phyloP scores from a whole-genome alignment of 805 yeast genomes.

The Candida lessepsii region DNA sequence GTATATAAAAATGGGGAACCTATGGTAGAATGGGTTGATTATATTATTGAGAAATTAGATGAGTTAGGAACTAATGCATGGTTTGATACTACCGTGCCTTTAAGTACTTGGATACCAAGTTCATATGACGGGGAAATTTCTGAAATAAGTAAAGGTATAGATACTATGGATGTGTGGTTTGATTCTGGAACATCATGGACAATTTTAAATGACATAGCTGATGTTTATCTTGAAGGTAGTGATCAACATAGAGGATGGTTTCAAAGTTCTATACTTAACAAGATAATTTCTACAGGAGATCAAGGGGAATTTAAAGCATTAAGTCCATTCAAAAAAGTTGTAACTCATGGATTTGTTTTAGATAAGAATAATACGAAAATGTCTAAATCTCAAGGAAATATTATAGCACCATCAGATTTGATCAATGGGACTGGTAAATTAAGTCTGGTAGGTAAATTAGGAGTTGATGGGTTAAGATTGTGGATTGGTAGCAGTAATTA shows the following conservation, averaged over 20 bases:
- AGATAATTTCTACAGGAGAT: conserved; percentile 55
- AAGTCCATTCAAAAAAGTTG: conserved; percentile 67
- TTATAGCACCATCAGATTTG: conserved; percentile 64
- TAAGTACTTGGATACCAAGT: conserved; percentile 72
- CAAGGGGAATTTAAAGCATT: conserved; percentile 28
- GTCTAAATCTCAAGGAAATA: conserved; percentile 92
- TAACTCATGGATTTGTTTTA: conserved; percentile 92
- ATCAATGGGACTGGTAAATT: conserved; percentile 56
- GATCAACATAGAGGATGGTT: conserved; percentile 99
- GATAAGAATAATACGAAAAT: conserved; percentile 85
- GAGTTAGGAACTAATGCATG: conserved; percentile 72
- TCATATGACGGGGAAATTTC: conserved; percentile 20
- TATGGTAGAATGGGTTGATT: conserved; percentile 53
- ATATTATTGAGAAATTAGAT: conserved; percentile 56
- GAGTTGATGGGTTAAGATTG: conserved; percentile 86
- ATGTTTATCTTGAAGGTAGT: conserved; percentile 92
- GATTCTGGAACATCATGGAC: conserved; percentile 96
- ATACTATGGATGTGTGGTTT: conserved; percentile 99
- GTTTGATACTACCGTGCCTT: conserved; percentile 57
- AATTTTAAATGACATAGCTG: conserved; percentile 54
- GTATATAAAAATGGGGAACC: conserved; percentile 58
- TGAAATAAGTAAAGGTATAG: conserved; percentile 65
- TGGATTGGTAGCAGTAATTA: conserved; percentile 91
- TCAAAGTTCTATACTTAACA: conserved; percentile 86
- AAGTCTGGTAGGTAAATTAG: conserved; percentile 54